These are phyloP conservation scores for Kondoa subrosea DNA, from an alignment of 768 basidiomycete genomes.

Conservation along the genomic window DNA sequence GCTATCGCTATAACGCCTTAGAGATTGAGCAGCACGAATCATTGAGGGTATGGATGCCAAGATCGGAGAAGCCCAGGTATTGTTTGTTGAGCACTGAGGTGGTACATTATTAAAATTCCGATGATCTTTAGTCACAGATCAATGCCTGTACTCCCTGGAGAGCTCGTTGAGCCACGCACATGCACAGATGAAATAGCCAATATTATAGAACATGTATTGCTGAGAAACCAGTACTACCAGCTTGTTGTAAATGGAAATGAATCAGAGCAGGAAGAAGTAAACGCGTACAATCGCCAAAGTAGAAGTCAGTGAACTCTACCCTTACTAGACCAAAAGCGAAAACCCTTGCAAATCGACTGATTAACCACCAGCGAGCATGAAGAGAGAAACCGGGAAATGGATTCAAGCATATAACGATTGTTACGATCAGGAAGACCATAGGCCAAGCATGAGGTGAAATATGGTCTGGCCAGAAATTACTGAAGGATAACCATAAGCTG, in stretches of 20 bases:
- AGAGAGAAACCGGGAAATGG: slow-evolving; percentile 54
- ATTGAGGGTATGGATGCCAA: slow-evolving; percentile 50
- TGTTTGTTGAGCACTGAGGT: slow-evolving; percentile 30
- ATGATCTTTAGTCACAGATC: neutral
- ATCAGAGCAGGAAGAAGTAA: neutral
- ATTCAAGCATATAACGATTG: slow-evolving; percentile 46
- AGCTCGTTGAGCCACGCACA: slow-evolving; percentile 43
- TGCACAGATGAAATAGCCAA: slow-evolving; percentile 46
- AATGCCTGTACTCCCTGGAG: slow-evolving; percentile 16
- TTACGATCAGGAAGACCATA: slow-evolving; percentile 57
- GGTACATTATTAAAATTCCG: slow-evolving; percentile 1
- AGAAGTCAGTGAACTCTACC: slow-evolving; percentile 54
- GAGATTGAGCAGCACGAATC: slow-evolving; percentile 64
- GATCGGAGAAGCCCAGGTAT: slow-evolving; percentile 49
- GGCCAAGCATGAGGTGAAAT: slow-evolving; percentile 62
- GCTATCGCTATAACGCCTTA: slow-evolving; percentile 68
- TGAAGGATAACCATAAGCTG: slow-evolving; percentile 71
- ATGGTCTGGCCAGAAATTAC: slow-evolving; percentile 40
- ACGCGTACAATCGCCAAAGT: slow-evolving; percentile 32
- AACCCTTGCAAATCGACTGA: slow-evolving; percentile 48
- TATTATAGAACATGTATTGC: neutral
- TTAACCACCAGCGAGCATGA: slow-evolving; percentile 62
- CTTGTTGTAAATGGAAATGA: neutral
- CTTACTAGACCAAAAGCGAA: slow-evolving; percentile 50
- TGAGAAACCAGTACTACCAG: slow-evolving; percentile 4